Evolutionary conservation across 2,329 filamentous ascomycete genomes (phyloP).

Genomic region (Talaromyces sp.): DNA sequence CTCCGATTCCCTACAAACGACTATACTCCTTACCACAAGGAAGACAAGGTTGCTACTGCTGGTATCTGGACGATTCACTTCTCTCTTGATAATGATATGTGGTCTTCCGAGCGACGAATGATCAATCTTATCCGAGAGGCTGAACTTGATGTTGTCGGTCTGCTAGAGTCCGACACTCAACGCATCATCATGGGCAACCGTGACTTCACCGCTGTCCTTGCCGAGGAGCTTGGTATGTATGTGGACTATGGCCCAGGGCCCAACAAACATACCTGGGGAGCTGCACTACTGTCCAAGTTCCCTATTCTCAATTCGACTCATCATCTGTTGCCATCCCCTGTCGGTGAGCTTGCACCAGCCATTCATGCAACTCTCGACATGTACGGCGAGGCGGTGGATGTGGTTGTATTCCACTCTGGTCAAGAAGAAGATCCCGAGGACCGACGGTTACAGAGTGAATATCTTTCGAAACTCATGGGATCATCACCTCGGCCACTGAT

Average conservation of each 20-base stretch:
- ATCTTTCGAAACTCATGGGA: conserved; percentile 84
- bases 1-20: conserved; percentile 88
- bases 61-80: conserved; percentile 99
- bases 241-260: conserved; percentile 95
- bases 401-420: conserved; percentile 97
- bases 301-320: conserved; percentile 96
- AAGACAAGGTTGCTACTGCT: conserved; percentile 82
- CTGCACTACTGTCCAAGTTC: conserved; percentile 90
- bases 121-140: conserved; percentile 84
- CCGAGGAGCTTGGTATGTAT: conserved; percentile 97
- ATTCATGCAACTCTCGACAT: conserved; percentile 95
- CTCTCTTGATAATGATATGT: conserved; percentile 97
- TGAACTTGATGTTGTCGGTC: conserved; percentile 95
- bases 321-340: conserved; percentile 86
- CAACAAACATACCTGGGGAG: conserved; percentile 98
- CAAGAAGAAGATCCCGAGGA: conserved; percentile 97
- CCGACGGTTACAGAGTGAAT: conserved; percentile 76
- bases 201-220: conserved; percentile 89
- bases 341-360: conserved; percentile 89
- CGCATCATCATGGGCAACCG: conserved; percentile 99
- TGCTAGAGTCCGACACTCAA: conserved; percentile 88
- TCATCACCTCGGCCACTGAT: conserved; percentile 73
- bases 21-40: conserved; percentile 81
- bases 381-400: conserved; percentile 82
- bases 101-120: conserved; percentile 92